Evolutionary conservation across 495 filamentous ascomycete species (phyloP), one percentile per base, ranked within the genome.

Genomic region (Penicillium riverlandense): DNA sequence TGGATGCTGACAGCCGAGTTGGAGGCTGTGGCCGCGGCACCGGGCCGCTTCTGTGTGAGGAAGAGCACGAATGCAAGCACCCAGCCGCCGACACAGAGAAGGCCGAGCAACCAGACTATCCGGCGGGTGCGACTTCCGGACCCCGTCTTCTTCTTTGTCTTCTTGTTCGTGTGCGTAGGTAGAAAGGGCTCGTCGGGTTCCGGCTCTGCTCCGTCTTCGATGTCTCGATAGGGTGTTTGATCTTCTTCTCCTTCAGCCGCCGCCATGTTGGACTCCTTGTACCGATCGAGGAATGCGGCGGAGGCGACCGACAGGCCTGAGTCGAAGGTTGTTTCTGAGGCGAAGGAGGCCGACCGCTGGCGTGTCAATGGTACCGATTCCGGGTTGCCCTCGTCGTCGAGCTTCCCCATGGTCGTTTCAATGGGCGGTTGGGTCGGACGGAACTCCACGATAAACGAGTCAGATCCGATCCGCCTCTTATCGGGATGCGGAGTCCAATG

Each of bases 1-100:
- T 65, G 55, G 7, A 57, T 41, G 12, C 56, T 53, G 6, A 53
- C 42, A 1, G 54, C 35, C 11, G 51, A 49, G 5, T 22, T 27
- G 6, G 65, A 58, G 1, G 54, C 52, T 12, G 51, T 41, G 7
- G 55, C 45, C n/a, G 52, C 52, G 30, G 43, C 39, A 34, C 45
- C 45, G 12, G 58, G 44, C 11, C 58, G 59, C 12, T 56, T 81
- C 34, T 75, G 70, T 2, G 74, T 72, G 40, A 96, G 50, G 63
- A 91, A 95, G 35, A 86, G 65, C 33, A 84, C 71, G 33, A 96
- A 73, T 0, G 87, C 88, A 39, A 90, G 59, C 10, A 86, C 53
- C 92, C 92, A 98, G 41, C 82, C 82, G 7, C 82, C 84, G 14
- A 88, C 57, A 57, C 86, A 80, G 22, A 91, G 55, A 11, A 69